phyloP scores from a whole-genome alignment of 2,329 filamentous ascomycete genomes.

The Xylariales sp. region DNA sequence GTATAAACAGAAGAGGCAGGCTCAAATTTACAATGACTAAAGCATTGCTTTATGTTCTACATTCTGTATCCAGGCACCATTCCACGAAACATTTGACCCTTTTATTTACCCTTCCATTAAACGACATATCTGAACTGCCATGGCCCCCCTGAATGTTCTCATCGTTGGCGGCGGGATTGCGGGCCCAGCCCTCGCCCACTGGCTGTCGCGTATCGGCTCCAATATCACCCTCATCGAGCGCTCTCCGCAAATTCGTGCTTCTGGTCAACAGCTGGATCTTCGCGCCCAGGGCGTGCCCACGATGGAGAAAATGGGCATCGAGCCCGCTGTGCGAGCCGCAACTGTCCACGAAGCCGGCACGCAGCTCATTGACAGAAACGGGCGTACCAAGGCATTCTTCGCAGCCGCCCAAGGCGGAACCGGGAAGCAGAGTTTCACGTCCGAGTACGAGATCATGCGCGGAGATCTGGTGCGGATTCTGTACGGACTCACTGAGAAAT shows the following conservation, averaged over 20 bases:
- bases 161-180: slow-evolving; percentile 18
- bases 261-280: slow-evolving; percentile 24
- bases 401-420: slow-evolving; percentile 33
- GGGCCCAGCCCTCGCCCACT: slow-evolving; percentile 20
- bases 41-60: too few relatives aligned
- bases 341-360: slow-evolving; percentile 44
- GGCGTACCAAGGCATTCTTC: slow-evolving; percentile 34
- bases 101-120: too few relatives aligned
- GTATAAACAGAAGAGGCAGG: too few relatives aligned
- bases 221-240: slow-evolving; percentile 23
- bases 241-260: slow-evolving; percentile 15
- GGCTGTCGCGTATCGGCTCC: slow-evolving; percentile 17
- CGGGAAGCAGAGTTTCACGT: slow-evolving; percentile 40
- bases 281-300: slow-evolving; percentile 18
- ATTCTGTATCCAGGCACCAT: too few relatives aligned
- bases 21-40: too few relatives aligned
- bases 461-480: slow-evolving; percentile 48
- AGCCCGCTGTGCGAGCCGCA: slow-evolving; percentile 12
- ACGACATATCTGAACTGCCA: not conserved
- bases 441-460: slow-evolving; percentile 57
- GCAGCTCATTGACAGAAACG: slow-evolving; percentile 36
- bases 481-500: slow-evolving; percentile 32
- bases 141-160: slow-evolving; percentile 8
- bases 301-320: slow-evolving; percentile 21
- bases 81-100: too few relatives aligned